Evolutionary conservation across 352 stramenopile species (phyloP).

Genomic region (Phytophthora macrochlamydospora): DNA sequence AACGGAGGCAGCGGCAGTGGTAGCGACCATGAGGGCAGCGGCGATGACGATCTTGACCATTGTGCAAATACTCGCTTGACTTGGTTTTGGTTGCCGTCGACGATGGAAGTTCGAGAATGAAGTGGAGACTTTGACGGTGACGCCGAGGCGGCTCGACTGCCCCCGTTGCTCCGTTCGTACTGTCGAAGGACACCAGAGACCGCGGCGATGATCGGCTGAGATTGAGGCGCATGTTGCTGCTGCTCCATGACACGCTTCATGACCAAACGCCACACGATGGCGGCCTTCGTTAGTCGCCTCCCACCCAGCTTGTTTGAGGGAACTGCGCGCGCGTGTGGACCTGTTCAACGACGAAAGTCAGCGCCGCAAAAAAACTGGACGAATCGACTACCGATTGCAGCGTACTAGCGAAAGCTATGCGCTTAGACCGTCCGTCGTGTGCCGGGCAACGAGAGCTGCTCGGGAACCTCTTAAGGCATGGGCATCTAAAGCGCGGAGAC

Average conservation of each 20-base stretch:
- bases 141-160: too few species aligned
- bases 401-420: not conserved
- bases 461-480: too few species aligned
- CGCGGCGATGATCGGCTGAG: slow-evolving; percentile 2
- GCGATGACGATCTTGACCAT: slow-evolving; percentile 26
- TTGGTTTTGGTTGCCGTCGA: not conserved
- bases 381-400: not conserved
- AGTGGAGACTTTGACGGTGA: not conserved
- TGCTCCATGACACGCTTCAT: not conserved
- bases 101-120: slow-evolving; percentile 1
- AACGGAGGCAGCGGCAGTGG: slow-evolving; percentile 16
- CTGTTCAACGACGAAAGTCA: not conserved
- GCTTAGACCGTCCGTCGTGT: not conserved
- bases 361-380: not conserved
- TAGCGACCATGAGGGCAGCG: slow-evolving; percentile 1
- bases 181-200: slow-evolving; percentile 2
- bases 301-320: slow-evolving; percentile 7
- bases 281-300: not conserved
- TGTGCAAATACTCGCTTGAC: not conserved
- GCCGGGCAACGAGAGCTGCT: not conserved
- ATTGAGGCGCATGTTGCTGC: not conserved
- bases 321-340: slow-evolving; percentile 1
- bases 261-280: not conserved
- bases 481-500: too few species aligned
- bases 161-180: not conserved